Evolutionary conservation across 2,329 filamentous ascomycete species (phyloP).

Genomic region (Aotearoamyces nothofagi): DNA sequence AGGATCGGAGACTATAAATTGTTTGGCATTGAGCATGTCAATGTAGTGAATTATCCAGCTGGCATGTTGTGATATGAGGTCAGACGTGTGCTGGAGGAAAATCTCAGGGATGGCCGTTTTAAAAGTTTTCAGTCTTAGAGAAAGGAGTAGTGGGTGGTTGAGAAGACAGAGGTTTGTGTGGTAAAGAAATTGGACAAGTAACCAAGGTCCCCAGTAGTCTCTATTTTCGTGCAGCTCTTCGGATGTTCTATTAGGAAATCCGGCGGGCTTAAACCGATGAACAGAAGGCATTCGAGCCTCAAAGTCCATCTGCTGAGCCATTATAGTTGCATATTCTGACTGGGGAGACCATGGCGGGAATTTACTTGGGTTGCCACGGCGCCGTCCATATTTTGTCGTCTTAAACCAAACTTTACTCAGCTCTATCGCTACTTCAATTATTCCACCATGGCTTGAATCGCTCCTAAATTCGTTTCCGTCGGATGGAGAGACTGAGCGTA

Average conservation of each 20-base stretch:
- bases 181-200: constrained; percentile 35
- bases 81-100: constrained; percentile 36
- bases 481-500: not conserved
- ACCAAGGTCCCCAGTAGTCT: constrained; percentile 36
- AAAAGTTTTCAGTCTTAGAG: constrained; percentile 34
- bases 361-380: constrained; percentile 25
- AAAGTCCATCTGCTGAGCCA: constrained; percentile 32
- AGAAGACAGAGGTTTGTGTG: constrained; percentile 35
- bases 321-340: constrained; percentile 35
- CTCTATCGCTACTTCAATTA: constrained; percentile 28
- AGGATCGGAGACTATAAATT: constrained; percentile 29
- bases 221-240: constrained; percentile 28
- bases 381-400: constrained; percentile 29
- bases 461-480: constrained; percentile 2
- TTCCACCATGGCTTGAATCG: constrained; percentile 20
- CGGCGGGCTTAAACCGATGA: constrained; percentile 32
- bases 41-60: constrained; percentile 38
- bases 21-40: constrained; percentile 27
- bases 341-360: constrained; percentile 31
- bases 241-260: constrained; percentile 25
- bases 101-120: constrained; percentile 35
- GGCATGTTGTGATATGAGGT: constrained; percentile 32
- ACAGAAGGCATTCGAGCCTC: constrained; percentile 33
- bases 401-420: constrained; percentile 32
- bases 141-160: constrained; percentile 37